Conservation (phyloP, 176 grass and related monocot species). For the Hordeum vulgare region DNA sequence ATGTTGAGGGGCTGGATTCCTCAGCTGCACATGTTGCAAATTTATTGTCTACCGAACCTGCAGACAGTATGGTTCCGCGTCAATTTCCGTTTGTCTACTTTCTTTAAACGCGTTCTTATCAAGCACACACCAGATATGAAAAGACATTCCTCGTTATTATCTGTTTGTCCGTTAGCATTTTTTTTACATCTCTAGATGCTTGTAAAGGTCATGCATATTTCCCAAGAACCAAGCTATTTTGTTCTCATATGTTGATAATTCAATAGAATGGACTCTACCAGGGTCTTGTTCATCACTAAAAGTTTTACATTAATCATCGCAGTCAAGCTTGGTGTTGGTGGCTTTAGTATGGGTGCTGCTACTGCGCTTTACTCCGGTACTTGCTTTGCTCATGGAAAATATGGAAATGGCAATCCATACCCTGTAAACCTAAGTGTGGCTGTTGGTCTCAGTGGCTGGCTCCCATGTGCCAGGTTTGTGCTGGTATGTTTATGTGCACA, state of each 20-base stretch:
- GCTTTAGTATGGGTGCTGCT: constrained; percentile 98
- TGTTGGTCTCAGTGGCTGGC: constrained; percentile 95
- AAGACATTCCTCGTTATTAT: not conserved
- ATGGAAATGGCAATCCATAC: constrained; percentile 88
- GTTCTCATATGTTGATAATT: not conserved
- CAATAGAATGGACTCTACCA: not conserved
- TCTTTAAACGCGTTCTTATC: not conserved
- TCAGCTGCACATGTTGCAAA: constrained; percentile 94
- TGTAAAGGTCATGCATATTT: not conserved
- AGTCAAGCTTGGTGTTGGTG: constrained; percentile 94
- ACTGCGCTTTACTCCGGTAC: constrained; percentile 85
- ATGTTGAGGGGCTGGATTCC: constrained; percentile 83
- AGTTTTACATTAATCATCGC: constrained; percentile 13
- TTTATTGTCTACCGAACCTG: constrained; percentile 83
- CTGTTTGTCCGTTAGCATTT: not conserved
- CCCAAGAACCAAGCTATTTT: not conserved
- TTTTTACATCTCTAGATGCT: not conserved
- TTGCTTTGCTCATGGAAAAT: constrained; percentile 85
- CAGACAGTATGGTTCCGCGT: constrained; percentile 55
- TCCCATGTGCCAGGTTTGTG: constrained; percentile 79
- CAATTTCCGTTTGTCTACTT: not conserved
- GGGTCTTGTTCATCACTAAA: constrained; percentile 1
- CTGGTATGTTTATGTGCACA: constrained; percentile 2
- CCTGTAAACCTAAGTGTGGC: constrained; percentile 66
- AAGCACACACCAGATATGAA: not conserved